Percentiles rank a stretch among this genome's conserved stretches.
phyloP scores from a whole-genome alignment of 192 early-diverging fungal species.

The Dissophora globulifera region DNA sequence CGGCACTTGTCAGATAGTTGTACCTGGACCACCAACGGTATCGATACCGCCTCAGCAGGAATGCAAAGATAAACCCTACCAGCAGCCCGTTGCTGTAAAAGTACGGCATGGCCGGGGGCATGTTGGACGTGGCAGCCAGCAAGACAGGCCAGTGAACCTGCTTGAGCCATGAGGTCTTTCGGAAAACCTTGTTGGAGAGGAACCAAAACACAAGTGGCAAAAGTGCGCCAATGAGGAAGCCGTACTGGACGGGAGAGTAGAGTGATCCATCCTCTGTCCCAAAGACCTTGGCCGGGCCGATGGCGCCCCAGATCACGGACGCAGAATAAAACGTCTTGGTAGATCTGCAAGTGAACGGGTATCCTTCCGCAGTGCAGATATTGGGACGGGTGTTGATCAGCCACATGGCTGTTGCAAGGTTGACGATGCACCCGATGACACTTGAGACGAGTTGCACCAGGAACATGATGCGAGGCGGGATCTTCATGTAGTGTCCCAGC shows the following conservation, averaged over 20 bases:
- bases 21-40: conserved; percentile 71
- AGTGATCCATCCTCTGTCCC: conserved; percentile 32
- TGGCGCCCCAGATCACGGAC: conserved; percentile 79
- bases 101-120: conserved; percentile 61
- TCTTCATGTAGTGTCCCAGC: conserved; percentile 73
- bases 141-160: conserved; percentile 67
- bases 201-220: conserved; percentile 66
- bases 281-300: conserved; percentile 76
- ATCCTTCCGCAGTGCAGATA: conserved; percentile 55
- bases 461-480: conserved; percentile 73
- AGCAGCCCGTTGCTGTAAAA: conserved; percentile 60
- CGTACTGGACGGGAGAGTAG: conserved; percentile 52
- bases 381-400: conserved; percentile 52
- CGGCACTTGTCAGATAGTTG: conserved; percentile 73
- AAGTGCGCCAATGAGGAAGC: conserved; percentile 64
- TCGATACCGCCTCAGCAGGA: conserved; percentile 57
- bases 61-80: conserved; percentile 65
- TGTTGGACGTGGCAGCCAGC: conserved; percentile 57
- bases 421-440: conserved; percentile 65
- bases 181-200: conserved; percentile 60
- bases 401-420: conserved; percentile 55
- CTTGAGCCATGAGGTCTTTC: conserved; percentile 50
- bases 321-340: conserved; percentile 69
- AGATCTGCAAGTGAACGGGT: conserved; percentile 59
- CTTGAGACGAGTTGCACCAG: conserved; percentile 65